Percentiles rank a stretch among this genome's conserved stretches.
These are phyloP conservation scores for Kwoniella mangroviensis DNA, from an alignment of 768 basidiomycete species.

Conservation along the genomic window DNA sequence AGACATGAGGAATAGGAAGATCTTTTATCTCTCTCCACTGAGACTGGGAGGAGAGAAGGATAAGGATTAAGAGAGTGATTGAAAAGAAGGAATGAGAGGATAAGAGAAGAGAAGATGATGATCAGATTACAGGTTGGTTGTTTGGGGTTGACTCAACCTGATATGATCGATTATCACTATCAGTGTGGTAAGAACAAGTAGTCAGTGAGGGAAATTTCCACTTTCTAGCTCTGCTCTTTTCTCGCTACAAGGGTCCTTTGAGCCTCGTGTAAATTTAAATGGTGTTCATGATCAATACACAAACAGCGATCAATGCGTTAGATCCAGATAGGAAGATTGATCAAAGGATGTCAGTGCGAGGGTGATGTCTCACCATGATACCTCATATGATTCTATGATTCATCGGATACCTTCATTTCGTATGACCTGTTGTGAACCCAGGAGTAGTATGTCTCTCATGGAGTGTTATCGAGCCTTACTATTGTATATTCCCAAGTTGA, in stretches of 20 bases:
- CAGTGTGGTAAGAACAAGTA: background rate
- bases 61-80: background rate
- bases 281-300: background rate
- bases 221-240: background rate
- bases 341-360: background rate
- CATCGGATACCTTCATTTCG: no score
- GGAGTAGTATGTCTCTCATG: no score
- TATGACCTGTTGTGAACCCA: no score
- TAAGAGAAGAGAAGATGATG: background rate
- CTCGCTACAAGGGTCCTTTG: background rate
- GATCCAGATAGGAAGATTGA: background rate
- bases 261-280: background rate
- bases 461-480: no score
- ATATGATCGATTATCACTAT: background rate
- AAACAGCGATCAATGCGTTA: slow-evolving; percentile 1
- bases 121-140: background rate
- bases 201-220: background rate
- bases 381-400: no score
- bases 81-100: background rate
- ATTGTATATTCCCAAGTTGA: no score
- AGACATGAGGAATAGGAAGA: background rate
- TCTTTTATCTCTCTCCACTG: background rate
- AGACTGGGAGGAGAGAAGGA: background rate
- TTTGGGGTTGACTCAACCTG: slow-evolving; percentile 5
- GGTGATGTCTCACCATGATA: background rate